Evolutionary conservation across 1,284 basidiomycete species (phyloP).

Genomic region (Stereum hirsutum): DNA sequence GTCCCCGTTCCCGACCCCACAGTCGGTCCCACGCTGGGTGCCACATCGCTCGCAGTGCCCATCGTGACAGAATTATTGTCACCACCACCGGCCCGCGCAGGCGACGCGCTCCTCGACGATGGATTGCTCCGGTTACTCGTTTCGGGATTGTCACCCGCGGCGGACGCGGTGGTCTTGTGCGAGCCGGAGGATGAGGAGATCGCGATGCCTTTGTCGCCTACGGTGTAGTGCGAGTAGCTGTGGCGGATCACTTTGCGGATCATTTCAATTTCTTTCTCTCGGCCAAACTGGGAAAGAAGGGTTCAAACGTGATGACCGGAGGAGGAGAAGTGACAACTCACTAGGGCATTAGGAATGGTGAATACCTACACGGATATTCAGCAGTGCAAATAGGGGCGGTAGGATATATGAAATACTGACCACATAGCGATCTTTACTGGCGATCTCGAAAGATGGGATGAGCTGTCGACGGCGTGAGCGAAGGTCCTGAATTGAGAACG

Average conservation of each 20-base stretch:
- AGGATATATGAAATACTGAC: slow-evolving; percentile 20
- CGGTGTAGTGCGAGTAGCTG: slow-evolving; percentile 48
- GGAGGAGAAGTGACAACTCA: slow-evolving; percentile 18
- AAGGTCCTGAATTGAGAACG: neutral
- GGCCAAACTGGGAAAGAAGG: slow-evolving; percentile 40
- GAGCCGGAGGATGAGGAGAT: slow-evolving; percentile 31
- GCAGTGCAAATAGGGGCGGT: neutral
- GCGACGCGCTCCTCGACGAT: too few species aligned
- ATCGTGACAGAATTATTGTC: too few species aligned
- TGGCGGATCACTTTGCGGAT: slow-evolving; percentile 58
- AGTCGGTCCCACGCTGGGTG: too few species aligned
- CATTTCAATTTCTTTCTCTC: slow-evolving; percentile 57
- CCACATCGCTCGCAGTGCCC: too few species aligned
- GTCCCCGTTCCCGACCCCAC: too few species aligned
- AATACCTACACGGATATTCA: slow-evolving; percentile 37
- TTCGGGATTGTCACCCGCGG: slow-evolving; percentile 27
- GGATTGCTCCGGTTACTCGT: slow-evolving; percentile 1
- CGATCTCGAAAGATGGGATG: slow-evolving; percentile 59
- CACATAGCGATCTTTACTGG: slow-evolving; percentile 50
- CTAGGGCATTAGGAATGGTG: slow-evolving; percentile 54
- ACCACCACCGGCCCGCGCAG: too few species aligned
- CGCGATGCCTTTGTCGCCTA: slow-evolving; percentile 30
- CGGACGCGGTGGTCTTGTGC: too few species aligned
- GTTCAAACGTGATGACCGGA: slow-evolving; percentile 4
- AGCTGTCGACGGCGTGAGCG: slow-evolving; percentile 28